Base-by-base conservation (phyloP, 306 rosid genomes). In the barrel medic (Medicago truncatula) region DNA sequence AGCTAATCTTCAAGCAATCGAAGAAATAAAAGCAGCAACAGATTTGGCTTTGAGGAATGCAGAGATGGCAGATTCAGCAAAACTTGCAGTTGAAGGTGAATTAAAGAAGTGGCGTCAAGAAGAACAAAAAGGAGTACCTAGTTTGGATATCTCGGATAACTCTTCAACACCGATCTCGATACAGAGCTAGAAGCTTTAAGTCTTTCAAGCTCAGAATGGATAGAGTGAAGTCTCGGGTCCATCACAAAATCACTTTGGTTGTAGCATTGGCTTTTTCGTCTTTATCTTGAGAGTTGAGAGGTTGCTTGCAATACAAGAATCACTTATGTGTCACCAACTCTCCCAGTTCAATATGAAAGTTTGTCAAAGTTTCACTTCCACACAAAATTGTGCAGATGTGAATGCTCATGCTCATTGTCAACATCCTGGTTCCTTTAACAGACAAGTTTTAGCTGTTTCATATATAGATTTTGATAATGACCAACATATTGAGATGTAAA, bases 51-150 rank as follows among this genome's bases (percentile, higher is more conserved):
- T 95, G 74, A 89, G 75, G 78, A 85, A 86, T 8, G 96, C 99
- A 57, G 97, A 90, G 76, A 83, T 84, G 87, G 96, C 97, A 7
- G 97, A 90, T 44, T 76, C 92, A 0, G 97, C 97, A 14, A 92
- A 90, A 81, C 3, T 66, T 25, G 84, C 80, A 47, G 84, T 90
- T 18, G 97, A 92, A 43, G 81, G 78, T 7, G 98, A 95, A 64
- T 89, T 92, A 53, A 81, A 11, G n/a, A 89, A 73, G 76, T 57
- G 92, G 93, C 96, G 87, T 17, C 85, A 75, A 31, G 85, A 89
- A 65, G 98, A 88, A 47, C 85, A 80, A 38, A 82, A 53, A 3
- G 59, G 11, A 1, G 18, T 16, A 8, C 16, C 58, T 52, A 20
- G 73, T 17, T 43, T 40, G 60, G 80, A 84, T 16, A 16, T 15